These are phyloP conservation scores for Fusarium guadeloupense DNA, from an alignment of 2,329 filamentous ascomycete genomes.

Conservation along the genomic window DNA sequence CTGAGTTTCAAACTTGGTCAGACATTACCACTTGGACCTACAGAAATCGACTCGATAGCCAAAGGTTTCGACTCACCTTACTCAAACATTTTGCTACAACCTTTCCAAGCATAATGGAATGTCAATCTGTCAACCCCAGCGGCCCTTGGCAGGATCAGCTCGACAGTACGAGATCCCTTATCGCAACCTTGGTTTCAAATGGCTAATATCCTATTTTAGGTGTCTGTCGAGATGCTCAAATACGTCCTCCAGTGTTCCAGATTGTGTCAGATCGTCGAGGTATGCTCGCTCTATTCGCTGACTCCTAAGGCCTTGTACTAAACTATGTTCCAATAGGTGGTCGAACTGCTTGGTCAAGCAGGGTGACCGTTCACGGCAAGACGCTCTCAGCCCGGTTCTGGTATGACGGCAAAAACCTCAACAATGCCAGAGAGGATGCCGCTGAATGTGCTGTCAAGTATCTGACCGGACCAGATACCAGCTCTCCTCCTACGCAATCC, in stretches of 20 bases:
- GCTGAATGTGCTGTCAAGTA: conserved; percentile 79
- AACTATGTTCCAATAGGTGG: conserved; percentile 65
- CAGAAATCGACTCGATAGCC: background rate
- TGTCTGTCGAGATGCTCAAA: conserved; percentile 64
- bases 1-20: background rate
- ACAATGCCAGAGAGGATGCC: conserved; percentile 92
- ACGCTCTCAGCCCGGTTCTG: conserved; percentile 80
- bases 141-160: conserved; percentile 66
- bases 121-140: conserved; percentile 34
- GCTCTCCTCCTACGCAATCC: conserved; percentile 37
- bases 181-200: background rate
- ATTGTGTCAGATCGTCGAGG: conserved; percentile 80
- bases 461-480: conserved; percentile 54
- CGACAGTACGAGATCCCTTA: conserved; percentile 56
- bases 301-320: background rate
- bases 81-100: background rate
- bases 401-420: conserved; percentile 89
- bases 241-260: conserved; percentile 69
- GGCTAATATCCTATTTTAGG: conserved; percentile 52
- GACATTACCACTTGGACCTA: background rate
- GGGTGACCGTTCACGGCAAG: conserved; percentile 74
- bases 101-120: conserved; percentile 32
- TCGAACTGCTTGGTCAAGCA: conserved; percentile 89
- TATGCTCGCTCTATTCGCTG: conserved; percentile 49
- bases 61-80: background rate